A percentile compares a stretch with the other conserved stretches of the same genome.
Evolutionary conservation across 2,329 filamentous ascomycete species (phyloP).

Genomic region (Penicillium sp.): DNA sequence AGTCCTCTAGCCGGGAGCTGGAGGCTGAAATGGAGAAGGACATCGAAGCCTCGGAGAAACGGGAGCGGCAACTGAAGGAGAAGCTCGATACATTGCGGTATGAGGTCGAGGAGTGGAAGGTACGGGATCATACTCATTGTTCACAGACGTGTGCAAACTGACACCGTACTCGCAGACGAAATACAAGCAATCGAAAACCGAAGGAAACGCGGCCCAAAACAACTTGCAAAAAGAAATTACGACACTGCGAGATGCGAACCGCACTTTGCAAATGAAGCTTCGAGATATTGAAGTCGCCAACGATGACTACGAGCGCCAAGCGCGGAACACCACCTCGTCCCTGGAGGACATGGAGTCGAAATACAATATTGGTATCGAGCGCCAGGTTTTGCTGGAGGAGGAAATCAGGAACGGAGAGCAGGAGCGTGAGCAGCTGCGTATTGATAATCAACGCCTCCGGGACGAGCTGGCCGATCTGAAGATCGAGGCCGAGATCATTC

Average conservation of each 20-base stretch:
- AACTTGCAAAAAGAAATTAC: conserved; percentile 94
- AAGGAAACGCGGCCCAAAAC: conserved; percentile 80
- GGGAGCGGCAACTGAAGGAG: conserved; percentile 78
- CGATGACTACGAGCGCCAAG: conserved; percentile 96
- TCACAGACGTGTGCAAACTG: conserved; percentile 1
- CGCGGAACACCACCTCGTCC: conserved; percentile 90
- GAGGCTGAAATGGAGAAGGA: conserved; percentile 95
- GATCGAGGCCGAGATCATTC: conserved; percentile 89
- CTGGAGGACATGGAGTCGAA: conserved; percentile 96
- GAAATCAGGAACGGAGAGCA: conserved; percentile 88
- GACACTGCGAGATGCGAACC: conserved; percentile 75
- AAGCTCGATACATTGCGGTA: conserved; percentile 80
- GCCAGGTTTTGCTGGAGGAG: conserved; percentile 88
- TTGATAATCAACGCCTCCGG: conserved; percentile 82
- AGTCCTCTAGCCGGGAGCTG: conserved; percentile 87
- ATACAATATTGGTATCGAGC: conserved; percentile 90
- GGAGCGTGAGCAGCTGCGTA: conserved; percentile 82
- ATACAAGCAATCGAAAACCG: conserved; percentile 89
- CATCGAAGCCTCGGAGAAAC: conserved; percentile 89
- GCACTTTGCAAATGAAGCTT: conserved; percentile 75
- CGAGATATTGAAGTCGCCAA: conserved; percentile 97
- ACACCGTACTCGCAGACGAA: conserved; percentile 62
- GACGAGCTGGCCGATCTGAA: conserved; percentile 91
- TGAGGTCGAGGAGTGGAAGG: conserved; percentile 98
- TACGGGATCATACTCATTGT: conserved; percentile 39